Evolutionary conservation across 139 green algal genomes (phyloP), one percentile per base, ranked within the genome.

Genomic region (Coelastrella sp.): DNA sequence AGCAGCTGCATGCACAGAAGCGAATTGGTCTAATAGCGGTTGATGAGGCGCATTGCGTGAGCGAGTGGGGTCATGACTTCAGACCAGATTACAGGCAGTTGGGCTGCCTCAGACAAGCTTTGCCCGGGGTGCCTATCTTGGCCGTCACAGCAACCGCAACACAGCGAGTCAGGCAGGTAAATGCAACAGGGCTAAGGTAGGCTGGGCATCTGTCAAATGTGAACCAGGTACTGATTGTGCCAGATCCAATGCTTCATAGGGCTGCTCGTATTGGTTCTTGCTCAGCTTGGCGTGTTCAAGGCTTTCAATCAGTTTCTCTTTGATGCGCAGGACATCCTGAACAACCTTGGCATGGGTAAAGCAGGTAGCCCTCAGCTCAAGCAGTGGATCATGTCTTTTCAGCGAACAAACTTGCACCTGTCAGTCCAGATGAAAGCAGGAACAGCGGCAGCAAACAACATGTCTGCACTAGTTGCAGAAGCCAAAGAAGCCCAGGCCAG

Each of bases 71-170:
- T 9, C 66, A 74, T n/a, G 90, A 92, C 75, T 93, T 92, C 57
- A 75, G 92, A 1, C 81, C 85, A 8, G 89, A 88, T 75, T 95
- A 94, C 78, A 66, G 86, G 9, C 84, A 87, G 60, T 87, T 95
- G 66, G 85, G 85, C 3, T n/a, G 19, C 6, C 59, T 94, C 67
- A 75, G 90, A 0, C 27, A 91, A 23, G 75, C 67, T 15, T 78
- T 95, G 41, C 86, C 89, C 1, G 85, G 74, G 0, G 91, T 95
- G 45, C 96, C 96, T 0, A 43, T 98, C 63, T 87, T 98, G 85
- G 95, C 94, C 11, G 91, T 98, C 30, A 98, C 96, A 5, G 96
- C 96, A 80, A 98, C 96, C 6, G 96, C 96, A 35, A 97, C 93
- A 21, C 85, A 89, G n/a, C 77, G 89, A 2, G 95, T 98, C 41